These are phyloP conservation scores for Keqinozyma sinolaborantium DNA, from an alignment of 1,139 yeast genomes.

Conservation along the genomic window DNA sequence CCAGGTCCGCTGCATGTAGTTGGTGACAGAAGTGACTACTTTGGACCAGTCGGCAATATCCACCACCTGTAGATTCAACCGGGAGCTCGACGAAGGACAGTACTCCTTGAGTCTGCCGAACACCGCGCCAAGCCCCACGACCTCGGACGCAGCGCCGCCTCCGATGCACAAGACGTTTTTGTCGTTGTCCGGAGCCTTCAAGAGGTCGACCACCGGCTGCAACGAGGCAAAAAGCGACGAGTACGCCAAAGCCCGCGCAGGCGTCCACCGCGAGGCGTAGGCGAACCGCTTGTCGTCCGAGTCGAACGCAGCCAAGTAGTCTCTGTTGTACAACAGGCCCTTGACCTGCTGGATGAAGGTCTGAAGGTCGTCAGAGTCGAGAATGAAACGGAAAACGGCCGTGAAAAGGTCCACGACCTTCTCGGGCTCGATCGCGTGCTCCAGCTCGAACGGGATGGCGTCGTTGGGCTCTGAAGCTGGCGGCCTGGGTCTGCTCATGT, in stretches of 20 bases:
- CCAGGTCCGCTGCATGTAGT: constrained; percentile 50
- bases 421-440: constrained; percentile 24
- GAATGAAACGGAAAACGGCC: constrained; percentile 40
- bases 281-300: constrained; percentile 64
- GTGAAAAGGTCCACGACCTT: constrained; percentile 50
- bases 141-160: constrained; percentile 88
- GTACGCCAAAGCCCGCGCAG: constrained; percentile 75
- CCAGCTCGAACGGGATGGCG: constrained; percentile 29
- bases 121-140: constrained; percentile 65
- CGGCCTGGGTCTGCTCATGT: constrained; percentile 5
- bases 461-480: constrained; percentile 15
- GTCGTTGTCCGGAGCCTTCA: constrained; percentile 25
- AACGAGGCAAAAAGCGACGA: constrained; percentile 58
- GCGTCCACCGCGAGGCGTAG: constrained; percentile 83
- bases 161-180: constrained; percentile 63
- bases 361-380: constrained; percentile 40
- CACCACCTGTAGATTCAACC: constrained; percentile 48
- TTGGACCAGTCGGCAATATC: constrained; percentile 79
- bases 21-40: constrained; percentile 43
- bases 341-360: constrained; percentile 66
- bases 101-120: constrained; percentile 48
- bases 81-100: constrained; percentile 26
- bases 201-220: constrained; percentile 33
- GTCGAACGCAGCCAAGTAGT: constrained; percentile 67
- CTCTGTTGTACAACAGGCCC: constrained; percentile 62